Evolutionary conservation across 2,329 filamentous ascomycete species (phyloP), one percentile per base, ranked within the genome.

Genomic region (Penicillium sp.): DNA sequence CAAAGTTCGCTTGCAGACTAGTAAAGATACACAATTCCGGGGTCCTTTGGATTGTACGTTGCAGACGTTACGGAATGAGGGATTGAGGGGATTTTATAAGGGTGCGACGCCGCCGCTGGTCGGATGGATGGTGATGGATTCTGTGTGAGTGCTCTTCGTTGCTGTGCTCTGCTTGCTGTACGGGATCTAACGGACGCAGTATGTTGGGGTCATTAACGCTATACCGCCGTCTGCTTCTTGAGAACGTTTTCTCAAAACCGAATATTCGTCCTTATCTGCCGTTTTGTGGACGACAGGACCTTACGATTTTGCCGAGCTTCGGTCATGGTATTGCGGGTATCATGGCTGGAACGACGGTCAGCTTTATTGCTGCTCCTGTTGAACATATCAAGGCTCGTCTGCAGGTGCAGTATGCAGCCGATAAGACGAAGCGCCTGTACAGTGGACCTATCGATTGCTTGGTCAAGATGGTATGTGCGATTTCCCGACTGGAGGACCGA

Each of bases 41-140:
- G 94, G 94, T 0, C 92, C 94, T 0, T 72, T 96, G 31, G 87
- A 96, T 72, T 97, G 94, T 70, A 78, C 96, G 9, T 73, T 89
- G 52, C 88, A 93, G 72, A 99, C 94, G 9, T 61, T 97, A 27
- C 85, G 88, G 56, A 88, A 92, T 70, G 94, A 99, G 74, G 93
- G 93, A 45, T 76, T 95, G 44, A 76, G 81, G 47, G 94, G 91
- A 3, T 79, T 99, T 40, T 99, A 97, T 82, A 99, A 97, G 77
- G 92, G 93, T 66, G 92, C 92, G 10, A 90, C 89, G 27, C 93
- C 93, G 52, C 94, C 94, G 48, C 80, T 97, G 45, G 85, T 97
- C 48, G 94, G 94, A 65, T 97, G 94, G 94, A 96, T 97, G 89
- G 90, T 95, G 68, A 97, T 97, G 93, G 94, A 99, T 77, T 86